A percentile compares a stretch with the other conserved stretches of the same genome.
phyloP scores from a whole-genome alignment of 2,329 filamentous ascomycete species.

The Salinomyces thailandicus region DNA sequence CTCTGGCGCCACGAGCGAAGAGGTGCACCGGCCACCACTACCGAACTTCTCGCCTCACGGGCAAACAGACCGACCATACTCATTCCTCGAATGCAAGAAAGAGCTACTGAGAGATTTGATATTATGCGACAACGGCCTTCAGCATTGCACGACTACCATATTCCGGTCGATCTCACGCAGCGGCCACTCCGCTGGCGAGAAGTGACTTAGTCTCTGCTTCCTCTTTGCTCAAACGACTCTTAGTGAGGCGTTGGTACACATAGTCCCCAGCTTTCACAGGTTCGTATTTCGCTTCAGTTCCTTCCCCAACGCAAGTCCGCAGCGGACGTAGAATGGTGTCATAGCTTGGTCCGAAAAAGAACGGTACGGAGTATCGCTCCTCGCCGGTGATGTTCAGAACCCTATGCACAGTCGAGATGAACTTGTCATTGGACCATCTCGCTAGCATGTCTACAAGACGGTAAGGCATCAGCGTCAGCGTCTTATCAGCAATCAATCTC shows the following conservation, averaged over 20 bases:
- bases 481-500: slow-evolving; percentile 19
- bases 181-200: slow-evolving; percentile 2
- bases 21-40: too few relatives aligned
- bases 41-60: too few relatives aligned
- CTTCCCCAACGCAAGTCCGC: slow-evolving; percentile 11
- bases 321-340: slow-evolving; percentile 18
- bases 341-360: slow-evolving; percentile 37
- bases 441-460: slow-evolving; percentile 31
- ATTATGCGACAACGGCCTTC: too few relatives aligned
- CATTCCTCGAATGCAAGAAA: too few relatives aligned
- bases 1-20: too few relatives aligned
- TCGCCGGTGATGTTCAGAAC: slow-evolving; percentile 34
- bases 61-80: too few relatives aligned
- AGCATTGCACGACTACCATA: too few relatives aligned
- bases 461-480: neutral
- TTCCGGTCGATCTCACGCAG: too few relatives aligned
- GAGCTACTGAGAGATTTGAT: too few relatives aligned
- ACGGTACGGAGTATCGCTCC: slow-evolving; percentile 37
- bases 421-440: slow-evolving; percentile 36
- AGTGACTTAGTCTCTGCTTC: slow-evolving; percentile 9
- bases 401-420: slow-evolving; percentile 36
- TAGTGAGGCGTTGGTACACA: slow-evolving; percentile 13
- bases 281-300: slow-evolving; percentile 11
- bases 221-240: slow-evolving; percentile 11
- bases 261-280: slow-evolving; percentile 17